These are phyloP conservation scores for Ceratobasidium sp. DNA, from an alignment of 1,284 basidiomycete species.

Conservation along the genomic window DNA sequence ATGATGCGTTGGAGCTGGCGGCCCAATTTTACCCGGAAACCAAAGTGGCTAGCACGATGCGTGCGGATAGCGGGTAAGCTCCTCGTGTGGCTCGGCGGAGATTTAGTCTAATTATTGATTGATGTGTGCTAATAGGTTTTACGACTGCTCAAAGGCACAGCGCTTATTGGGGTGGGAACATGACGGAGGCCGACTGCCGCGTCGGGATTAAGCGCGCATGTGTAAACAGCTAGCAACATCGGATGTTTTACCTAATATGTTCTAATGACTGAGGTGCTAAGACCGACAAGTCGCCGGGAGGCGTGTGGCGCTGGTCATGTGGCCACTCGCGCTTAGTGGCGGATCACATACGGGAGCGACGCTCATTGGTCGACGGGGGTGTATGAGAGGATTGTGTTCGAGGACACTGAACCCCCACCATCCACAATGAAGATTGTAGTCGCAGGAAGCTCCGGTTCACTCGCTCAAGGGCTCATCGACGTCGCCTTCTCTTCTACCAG, in stretches of 20 bases:
- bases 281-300: too few species aligned
- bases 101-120: constrained; percentile 50
- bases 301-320: too few species aligned
- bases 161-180: constrained; percentile 58
- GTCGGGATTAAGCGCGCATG: constrained; percentile 2
- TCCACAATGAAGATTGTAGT: constrained; percentile 56
- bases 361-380: too few species aligned
- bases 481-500: constrained; percentile 51
- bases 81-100: constrained; percentile 36
- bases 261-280: not conserved
- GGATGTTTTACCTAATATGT: too few species aligned
- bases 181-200: constrained; percentile 47
- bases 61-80: constrained; percentile 37
- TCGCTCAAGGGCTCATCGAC: constrained; percentile 53
- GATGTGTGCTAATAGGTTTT: constrained; percentile 52
- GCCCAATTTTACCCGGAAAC: constrained; percentile 51
- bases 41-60: constrained; percentile 39
- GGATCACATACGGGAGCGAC: too few species aligned
- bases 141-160: constrained; percentile 56
- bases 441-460: constrained; percentile 56
- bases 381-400: too few species aligned
- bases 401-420: not conserved
- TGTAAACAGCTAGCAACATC: too few species aligned
- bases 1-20: constrained; percentile 52
- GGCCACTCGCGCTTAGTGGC: too few species aligned